Evolutionary conservation across 805 yeast genomes (phyloP), one percentile per base, ranked within the genome.

Genomic region (Metschnikowia peoriensis): DNA sequence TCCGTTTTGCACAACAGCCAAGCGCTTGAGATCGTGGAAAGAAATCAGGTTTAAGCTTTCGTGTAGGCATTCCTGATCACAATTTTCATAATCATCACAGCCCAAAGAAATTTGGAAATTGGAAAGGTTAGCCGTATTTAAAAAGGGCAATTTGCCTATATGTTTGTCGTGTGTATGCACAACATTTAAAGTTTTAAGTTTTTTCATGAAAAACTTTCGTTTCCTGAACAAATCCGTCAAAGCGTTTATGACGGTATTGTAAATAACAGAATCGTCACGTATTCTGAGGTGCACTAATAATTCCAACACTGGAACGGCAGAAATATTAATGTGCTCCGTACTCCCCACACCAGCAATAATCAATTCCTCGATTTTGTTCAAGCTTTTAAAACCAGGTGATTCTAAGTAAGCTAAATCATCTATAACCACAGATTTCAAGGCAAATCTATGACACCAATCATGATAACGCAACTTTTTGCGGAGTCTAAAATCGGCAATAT

Each of bases 51-150:
- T 69, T 15, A 77, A 51, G 29, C 71, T 66, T 6, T 75, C 71
- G 10, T 69, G 66, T 9, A 81, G 61, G 59, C 88, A 84, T 8
- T 70, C 71, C 40, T 66, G 66, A 49, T 52, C 56, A 42, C 69
- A 66, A 56, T 82, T 75, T 0, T 63, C 66, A 29, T 68, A 60
- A 22, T 75, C 72, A 53, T 79, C 80, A 60, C 89, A 82, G 1
- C 86, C 86, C 29, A 83, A 61, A 7, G 71, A 70, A 16, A 86
- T 28, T 47, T 60, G 60, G 43, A 86, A 62, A 38, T 70, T 71
- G 44, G 67, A 62, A 7, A 71, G 52, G n/a, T 34, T 38, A 6
- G 28, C 29, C 61, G 70, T 61, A 37, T 61, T 47, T 28, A 70
- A 48, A 27, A 50, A 55, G 11, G 60, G 56, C 12, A 61, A 32